These are phyloP conservation scores for Wickerhamiella sorbophila DNA, from an alignment of 805 yeast genomes.

Conservation along the genomic window DNA sequence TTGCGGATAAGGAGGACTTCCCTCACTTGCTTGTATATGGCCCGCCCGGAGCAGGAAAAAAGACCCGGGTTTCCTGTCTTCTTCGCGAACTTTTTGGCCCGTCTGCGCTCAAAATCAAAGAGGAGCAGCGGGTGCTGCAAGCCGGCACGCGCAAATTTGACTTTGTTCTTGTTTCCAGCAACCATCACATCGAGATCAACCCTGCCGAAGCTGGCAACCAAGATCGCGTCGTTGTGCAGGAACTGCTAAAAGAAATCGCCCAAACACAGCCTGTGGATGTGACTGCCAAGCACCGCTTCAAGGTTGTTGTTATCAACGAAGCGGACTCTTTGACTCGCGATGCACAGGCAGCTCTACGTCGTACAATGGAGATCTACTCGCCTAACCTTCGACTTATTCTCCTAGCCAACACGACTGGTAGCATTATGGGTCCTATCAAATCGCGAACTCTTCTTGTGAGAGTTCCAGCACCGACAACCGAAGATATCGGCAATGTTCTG, in stretches of 20 bases:
- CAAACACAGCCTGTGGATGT: conserved; percentile 92
- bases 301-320: conserved; percentile 82
- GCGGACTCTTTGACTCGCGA: conserved; percentile 92
- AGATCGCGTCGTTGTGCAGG: conserved; percentile 91
- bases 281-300: conserved; percentile 35
- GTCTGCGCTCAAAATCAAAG: conserved; percentile 69
- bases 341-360: conserved; percentile 82
- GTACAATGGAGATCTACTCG: conserved; percentile 58
- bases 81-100: conserved; percentile 69
- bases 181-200: conserved; percentile 84
- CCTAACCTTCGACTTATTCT: conserved; percentile 70
- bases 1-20: conserved; percentile 63
- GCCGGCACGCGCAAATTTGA: conserved; percentile 67
- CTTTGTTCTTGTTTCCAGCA: conserved; percentile 83
- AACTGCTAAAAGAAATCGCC: conserved; percentile 82
- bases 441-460: conserved; percentile 85
- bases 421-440: conserved; percentile 84
- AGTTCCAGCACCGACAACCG: conserved; percentile 60
- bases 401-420: conserved; percentile 79
- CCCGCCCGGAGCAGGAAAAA: conserved; percentile 94
- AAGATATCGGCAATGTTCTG: conserved; percentile 47
- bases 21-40: conserved; percentile 92
- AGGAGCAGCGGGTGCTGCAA: conserved; percentile 74
- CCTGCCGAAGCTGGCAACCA: conserved; percentile 95
- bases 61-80: conserved; percentile 76